Percentiles rank a stretch among this genome's conserved stretches.
Evolutionary conservation across 345 rosid species (phyloP).

Genomic region (Cardamine resedifolia): DNA sequence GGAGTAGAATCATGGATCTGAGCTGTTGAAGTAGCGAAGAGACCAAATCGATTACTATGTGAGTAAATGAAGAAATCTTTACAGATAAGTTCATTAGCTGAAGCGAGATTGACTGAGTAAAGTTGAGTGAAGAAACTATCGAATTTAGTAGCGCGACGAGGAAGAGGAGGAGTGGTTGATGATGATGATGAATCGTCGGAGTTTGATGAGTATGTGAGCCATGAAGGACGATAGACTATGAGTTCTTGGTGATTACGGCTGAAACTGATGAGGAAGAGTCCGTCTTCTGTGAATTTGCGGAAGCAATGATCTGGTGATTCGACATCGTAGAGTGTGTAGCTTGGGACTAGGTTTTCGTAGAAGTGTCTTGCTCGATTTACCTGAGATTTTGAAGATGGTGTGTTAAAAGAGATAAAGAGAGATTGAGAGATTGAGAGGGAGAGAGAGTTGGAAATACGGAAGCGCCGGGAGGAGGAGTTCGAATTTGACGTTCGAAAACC

Average conservation of each 20-base stretch:
- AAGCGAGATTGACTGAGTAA: slow-evolving; percentile 71
- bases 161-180: slow-evolving; percentile 42
- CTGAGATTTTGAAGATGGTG: slow-evolving; percentile 43
- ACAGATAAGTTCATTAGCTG: slow-evolving; percentile 76
- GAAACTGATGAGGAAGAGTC: slow-evolving; percentile 85
- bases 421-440: background rate
- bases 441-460: slow-evolving; percentile 43
- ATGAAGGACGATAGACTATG: slow-evolving; percentile 84
- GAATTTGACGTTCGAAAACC: slow-evolving; percentile 85
- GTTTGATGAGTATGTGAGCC: slow-evolving; percentile 74
- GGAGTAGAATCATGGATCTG: slow-evolving; percentile 81
- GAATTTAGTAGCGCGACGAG: slow-evolving; percentile 63
- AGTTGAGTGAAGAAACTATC: slow-evolving; percentile 86
- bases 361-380: slow-evolving; percentile 76
- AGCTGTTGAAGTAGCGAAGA: slow-evolving; percentile 88
- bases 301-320: slow-evolving; percentile 87
- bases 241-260: slow-evolving; percentile 82
- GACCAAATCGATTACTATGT: slow-evolving; percentile 64
- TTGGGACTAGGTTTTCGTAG: slow-evolving; percentile 91
- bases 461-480: slow-evolving; percentile 70
- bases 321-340: slow-evolving; percentile 74
- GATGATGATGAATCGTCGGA: background rate
- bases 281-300: slow-evolving; percentile 96
- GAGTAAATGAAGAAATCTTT: slow-evolving; percentile 88
- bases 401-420: background rate